Evolutionary conservation across 768 basidiomycete species (phyloP).

Genomic region (Aureoboletus auriporus): DNA sequence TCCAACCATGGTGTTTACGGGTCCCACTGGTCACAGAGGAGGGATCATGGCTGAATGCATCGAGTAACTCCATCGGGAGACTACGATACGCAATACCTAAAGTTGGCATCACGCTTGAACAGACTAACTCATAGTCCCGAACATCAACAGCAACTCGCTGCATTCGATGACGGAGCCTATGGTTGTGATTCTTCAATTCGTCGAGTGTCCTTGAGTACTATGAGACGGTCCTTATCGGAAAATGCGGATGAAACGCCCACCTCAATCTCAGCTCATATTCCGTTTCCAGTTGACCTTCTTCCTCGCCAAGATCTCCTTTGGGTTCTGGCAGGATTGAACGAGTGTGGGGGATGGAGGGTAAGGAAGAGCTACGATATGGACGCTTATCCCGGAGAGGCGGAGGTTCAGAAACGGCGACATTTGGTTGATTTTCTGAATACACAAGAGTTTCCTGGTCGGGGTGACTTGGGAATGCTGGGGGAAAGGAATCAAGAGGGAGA

Average conservation of each 20-base stretch:
- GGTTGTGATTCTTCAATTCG: conserved; percentile 56
- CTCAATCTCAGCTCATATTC: conserved; percentile 50
- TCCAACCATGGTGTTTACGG: conserved; percentile 58
- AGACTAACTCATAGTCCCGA: conserved; percentile 62
- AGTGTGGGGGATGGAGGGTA: conserved; percentile 25
- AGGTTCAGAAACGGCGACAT: not conserved
- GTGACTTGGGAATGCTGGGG: not conserved
- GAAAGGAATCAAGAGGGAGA: conserved; percentile 3
- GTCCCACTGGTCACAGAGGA: conserved; percentile 69
- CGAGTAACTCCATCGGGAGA: conserved; percentile 64
- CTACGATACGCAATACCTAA: conserved; percentile 45
- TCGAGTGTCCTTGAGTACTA: conserved; percentile 49
- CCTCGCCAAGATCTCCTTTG: conserved; percentile 43
- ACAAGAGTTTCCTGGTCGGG: conserved; percentile 3
- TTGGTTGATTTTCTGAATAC: not conserved
- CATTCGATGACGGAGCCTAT: conserved; percentile 62
- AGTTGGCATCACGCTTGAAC: conserved; percentile 44
- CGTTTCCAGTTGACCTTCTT: conserved; percentile 39
- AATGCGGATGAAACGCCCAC: conserved; percentile 9
- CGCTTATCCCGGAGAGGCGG: conserved; percentile 1
- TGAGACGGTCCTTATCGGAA: not conserved
- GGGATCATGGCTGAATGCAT: conserved; percentile 75
- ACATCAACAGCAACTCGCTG: conserved; percentile 60
- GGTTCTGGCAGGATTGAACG: conserved; percentile 31
- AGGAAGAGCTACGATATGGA: conserved; percentile 33